Conservation (phyloP, 2,329 filamentous ascomycete genomes). For the Nothomitra cinnamomea region DNA sequence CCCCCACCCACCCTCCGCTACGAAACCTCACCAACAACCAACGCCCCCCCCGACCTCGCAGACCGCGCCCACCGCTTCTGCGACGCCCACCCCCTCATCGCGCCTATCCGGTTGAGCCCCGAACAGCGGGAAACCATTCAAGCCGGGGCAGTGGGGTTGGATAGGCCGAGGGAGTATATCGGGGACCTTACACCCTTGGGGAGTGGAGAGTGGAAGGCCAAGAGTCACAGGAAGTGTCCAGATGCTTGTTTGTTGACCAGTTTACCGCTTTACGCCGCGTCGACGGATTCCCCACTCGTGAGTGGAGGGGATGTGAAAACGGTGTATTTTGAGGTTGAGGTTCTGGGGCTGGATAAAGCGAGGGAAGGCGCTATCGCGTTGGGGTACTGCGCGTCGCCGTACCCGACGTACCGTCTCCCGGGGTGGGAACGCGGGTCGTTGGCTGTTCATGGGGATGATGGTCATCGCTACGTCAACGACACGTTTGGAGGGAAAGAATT, state of each 20-base stretch:
- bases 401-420: constrained; percentile 42
- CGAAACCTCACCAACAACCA: constrained; percentile 36
- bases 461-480: constrained; percentile 44
- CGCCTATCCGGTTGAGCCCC: constrained; percentile 26
- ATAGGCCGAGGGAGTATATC: constrained; percentile 24
- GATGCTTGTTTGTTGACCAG: constrained; percentile 37
- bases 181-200: constrained; percentile 22
- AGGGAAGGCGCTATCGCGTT: constrained; percentile 38
- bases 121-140: constrained; percentile 26
- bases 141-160: constrained; percentile 27
- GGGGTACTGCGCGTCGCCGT: constrained; percentile 42
- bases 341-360: constrained; percentile 27
- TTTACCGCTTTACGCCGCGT: constrained; percentile 38
- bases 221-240: constrained; percentile 23
- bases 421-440: constrained; percentile 46
- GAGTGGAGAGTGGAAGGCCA: constrained; percentile 28
- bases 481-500: constrained; percentile 42
- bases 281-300: constrained; percentile 30
- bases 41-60: constrained; percentile 38
- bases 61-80: constrained; percentile 40
- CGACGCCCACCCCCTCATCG: constrained; percentile 31
- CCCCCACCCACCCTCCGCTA: constrained; percentile 39
- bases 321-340: constrained; percentile 42
- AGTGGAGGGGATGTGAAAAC: constrained; percentile 29
- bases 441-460: constrained; percentile 45